Evolutionary conservation across 495 filamentous ascomycete genomes (phyloP).

Genomic region (Chaetomium tenue): DNA sequence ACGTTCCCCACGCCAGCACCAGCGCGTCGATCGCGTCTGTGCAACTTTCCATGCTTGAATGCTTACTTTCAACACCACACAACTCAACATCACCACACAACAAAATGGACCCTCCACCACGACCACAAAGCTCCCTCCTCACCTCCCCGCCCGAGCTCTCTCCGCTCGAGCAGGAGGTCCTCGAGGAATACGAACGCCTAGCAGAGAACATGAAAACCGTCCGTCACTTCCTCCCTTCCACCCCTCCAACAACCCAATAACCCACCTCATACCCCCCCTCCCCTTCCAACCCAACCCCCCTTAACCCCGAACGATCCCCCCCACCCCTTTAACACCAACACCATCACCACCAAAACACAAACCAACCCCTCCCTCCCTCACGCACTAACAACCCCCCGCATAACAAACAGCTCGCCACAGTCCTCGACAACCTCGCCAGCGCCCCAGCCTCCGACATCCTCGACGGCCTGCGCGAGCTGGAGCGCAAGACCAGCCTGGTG

Average conservation of each 20-base stretch:
- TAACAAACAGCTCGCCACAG: slow-evolving; percentile 56
- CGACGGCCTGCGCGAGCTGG: slow-evolving; percentile 81
- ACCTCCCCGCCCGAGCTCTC: slow-evolving; percentile 56
- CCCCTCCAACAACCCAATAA: background rate
- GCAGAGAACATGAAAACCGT: slow-evolving; percentile 91
- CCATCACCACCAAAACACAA: too few relatives aligned
- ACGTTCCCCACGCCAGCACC: background rate
- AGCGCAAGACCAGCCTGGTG: slow-evolving; percentile 90
- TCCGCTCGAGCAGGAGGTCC: slow-evolving; percentile 86
- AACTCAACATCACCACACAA: background rate
- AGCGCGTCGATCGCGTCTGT: background rate
- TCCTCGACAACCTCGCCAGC: slow-evolving; percentile 58
- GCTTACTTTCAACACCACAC: background rate
- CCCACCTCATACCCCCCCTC: slow-evolving; percentile 31
- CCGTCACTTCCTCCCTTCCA: slow-evolving; percentile 37
- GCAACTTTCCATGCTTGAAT: background rate
- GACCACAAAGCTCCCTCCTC: slow-evolving; percentile 26
- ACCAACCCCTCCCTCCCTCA: background rate
- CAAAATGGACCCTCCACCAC: slow-evolving; percentile 35
- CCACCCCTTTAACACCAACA: too few relatives aligned
- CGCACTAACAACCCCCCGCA: too few relatives aligned
- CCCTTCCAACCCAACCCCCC: too few relatives aligned
- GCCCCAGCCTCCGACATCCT: slow-evolving; percentile 68
- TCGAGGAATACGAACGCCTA: slow-evolving; percentile 87
- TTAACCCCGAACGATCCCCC: too few relatives aligned